These are phyloP conservation scores for Russula compacta DNA, from an alignment of 768 basidiomycete species.

Conservation along the genomic window DNA sequence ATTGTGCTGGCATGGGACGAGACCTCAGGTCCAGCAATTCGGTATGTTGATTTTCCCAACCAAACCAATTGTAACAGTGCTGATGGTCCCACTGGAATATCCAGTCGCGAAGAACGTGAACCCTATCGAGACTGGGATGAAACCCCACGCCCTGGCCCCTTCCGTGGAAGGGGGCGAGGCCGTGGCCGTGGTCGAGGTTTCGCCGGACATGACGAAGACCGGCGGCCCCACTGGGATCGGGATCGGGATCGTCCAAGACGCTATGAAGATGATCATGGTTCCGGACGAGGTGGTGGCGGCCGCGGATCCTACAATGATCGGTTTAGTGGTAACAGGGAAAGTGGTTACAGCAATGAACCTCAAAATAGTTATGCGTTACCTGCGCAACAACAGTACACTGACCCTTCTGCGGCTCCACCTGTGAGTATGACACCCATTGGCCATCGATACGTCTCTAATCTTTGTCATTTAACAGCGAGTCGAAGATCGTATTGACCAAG, in stretches of 20 bases:
- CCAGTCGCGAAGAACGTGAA: constrained; percentile 30
- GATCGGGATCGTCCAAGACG: constrained; percentile 16
- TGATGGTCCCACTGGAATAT: neutral
- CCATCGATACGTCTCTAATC: neutral
- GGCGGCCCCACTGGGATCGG: constrained; percentile 16
- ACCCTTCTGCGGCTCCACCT: constrained; percentile 22
- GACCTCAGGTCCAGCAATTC: constrained; percentile 36
- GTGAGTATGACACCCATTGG: constrained; percentile 22
- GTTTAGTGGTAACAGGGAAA: constrained; percentile 22
- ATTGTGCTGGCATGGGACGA: constrained; percentile 80
- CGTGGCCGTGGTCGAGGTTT: constrained; percentile 24
- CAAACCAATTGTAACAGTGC: constrained; percentile 1
- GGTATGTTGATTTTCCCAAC: neutral
- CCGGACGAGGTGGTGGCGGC: constrained; percentile 22
- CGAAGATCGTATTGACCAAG: constrained; percentile 83
- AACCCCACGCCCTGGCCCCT: constrained; percentile 22
- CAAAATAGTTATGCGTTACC: constrained; percentile 24
- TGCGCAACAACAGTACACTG: constrained; percentile 26
- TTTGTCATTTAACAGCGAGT: constrained; percentile 30
- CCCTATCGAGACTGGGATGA: constrained; percentile 24
- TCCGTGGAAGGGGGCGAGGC: constrained; percentile 24
- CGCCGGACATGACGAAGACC: constrained; percentile 17
- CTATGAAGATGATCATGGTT: constrained; percentile 31
- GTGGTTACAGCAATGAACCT: constrained; percentile 16
- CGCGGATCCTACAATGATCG: constrained; percentile 35